Base-by-base conservation (phyloP, 2,329 filamentous ascomycete genomes). In the Aspergillus sp. region DNA sequence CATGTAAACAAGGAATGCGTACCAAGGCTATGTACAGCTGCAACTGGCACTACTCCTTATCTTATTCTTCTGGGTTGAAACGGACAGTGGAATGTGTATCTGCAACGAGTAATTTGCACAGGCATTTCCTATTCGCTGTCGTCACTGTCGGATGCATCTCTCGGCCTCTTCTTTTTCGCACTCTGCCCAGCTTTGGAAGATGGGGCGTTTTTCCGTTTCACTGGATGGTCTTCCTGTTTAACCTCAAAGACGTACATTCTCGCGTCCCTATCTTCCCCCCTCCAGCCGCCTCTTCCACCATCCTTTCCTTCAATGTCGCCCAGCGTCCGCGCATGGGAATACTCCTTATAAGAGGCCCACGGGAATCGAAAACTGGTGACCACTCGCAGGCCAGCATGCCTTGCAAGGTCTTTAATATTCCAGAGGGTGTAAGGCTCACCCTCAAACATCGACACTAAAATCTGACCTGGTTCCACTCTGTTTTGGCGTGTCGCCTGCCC, bases 371-470 rank as follows among this genome's bases (percentile, higher is more conserved):
- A 82, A 67, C 78, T 81, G 42, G 78, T 79, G 13, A 79, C 75
- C 58, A 82, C 76, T 62, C 72, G 69, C 63, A 81, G 58, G n/a
- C 79, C 77, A 44, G 75, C 75, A 70, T 96, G 91, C 6, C 94
- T 84, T 2, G 86, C 95, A 27, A 99, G 81, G 78, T 97, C 94
- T 38, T 88, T 86, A 25, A 98, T 84, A 78, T 98, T 97, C 95
- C 95, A 99, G 1, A 97, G 83, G 2, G 92, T 94, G 75, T 99
- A 99, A 0, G 95, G 95, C 75, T 96, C 90, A 60, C 90, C 90
- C 75, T 97, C 94, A 74, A 99, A 99, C 8, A 98, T 80, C 0
- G 92, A 96, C 21, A 98, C 87, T 55, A 96, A 78, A 57, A 97
- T 87, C 68, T 84, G 77, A 5, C 80, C 80, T n/a, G 75, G 73